Conservation (phyloP, 2,329 filamentous ascomycete genomes). For the Fusarium sp. region DNA sequence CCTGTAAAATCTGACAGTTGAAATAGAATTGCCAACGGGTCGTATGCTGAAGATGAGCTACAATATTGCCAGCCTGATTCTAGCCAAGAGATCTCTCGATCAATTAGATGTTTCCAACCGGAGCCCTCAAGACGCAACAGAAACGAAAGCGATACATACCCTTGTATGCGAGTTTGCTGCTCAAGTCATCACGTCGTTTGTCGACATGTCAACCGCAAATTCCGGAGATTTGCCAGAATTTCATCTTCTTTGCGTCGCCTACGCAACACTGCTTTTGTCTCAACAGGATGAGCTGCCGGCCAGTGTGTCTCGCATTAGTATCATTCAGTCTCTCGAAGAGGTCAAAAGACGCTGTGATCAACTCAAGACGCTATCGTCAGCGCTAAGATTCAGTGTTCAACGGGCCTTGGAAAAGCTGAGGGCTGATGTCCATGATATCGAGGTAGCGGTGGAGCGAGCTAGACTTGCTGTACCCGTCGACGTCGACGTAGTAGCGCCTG, state of each 20-base stretch:
- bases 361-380: constrained; percentile 20
- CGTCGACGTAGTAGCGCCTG: neutral
- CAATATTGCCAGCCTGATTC: constrained; percentile 27
- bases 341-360: constrained; percentile 24
- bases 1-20: neutral
- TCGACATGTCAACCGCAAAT: constrained; percentile 19
- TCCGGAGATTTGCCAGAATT: constrained; percentile 32
- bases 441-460: neutral
- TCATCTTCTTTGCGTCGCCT: constrained; percentile 27
- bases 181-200: constrained; percentile 26
- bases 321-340: constrained; percentile 15
- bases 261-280: constrained; percentile 30
- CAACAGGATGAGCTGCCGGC: constrained; percentile 26
- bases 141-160: constrained; percentile 3
- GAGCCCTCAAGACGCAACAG: too few species aligned
- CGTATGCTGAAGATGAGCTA: constrained; percentile 27
- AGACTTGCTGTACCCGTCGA: too few species aligned
- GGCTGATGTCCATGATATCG: neutral
- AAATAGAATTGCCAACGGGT: constrained; percentile 20
- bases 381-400: constrained; percentile 33
- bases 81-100: constrained; percentile 29
- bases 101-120: constrained; percentile 7
- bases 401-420: constrained; percentile 28
- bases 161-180: constrained; percentile 27
- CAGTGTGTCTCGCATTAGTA: neutral